Evolutionary conservation across 2,329 filamentous ascomycete genomes (phyloP).

Genomic region (Apiospora phragmitis): DNA sequence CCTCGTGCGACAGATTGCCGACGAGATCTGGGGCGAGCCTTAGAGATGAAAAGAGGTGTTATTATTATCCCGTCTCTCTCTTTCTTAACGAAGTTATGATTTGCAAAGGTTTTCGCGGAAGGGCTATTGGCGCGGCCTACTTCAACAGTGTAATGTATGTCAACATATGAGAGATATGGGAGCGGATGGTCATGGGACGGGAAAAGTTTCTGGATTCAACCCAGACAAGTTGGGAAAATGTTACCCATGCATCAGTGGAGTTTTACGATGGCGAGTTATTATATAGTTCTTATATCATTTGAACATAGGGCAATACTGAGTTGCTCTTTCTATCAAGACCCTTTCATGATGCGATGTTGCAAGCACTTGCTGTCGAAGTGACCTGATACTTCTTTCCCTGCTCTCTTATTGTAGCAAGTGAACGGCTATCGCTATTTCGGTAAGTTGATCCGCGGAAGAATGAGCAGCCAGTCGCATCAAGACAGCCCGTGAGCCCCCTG

Average conservation of each 20-base stretch:
- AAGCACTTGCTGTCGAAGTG: background rate
- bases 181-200: background rate
- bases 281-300: background rate
- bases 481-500: background rate
- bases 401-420: background rate
- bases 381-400: background rate
- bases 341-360: background rate
- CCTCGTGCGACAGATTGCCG: conserved; percentile 69
- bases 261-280: background rate
- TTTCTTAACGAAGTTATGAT: conserved; percentile 8
- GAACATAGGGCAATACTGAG: background rate
- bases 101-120: background rate
- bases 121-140: background rate
- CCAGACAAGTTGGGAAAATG: conserved; percentile 8
- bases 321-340: background rate
- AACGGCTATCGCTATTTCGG: background rate
- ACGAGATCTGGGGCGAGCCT: conserved; percentile 66
- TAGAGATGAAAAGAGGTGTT: conserved; percentile 18
- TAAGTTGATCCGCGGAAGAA: background rate
- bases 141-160: conserved; percentile 10
- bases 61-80: background rate
- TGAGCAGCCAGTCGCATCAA: too few species aligned
- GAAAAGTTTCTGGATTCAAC: conserved; percentile 10
- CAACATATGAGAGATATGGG: background rate
- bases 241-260: conserved; percentile 2